Evolutionary conservation across 495 filamentous ascomycete species (phyloP).

Genomic region (Xylaria nigripes): DNA sequence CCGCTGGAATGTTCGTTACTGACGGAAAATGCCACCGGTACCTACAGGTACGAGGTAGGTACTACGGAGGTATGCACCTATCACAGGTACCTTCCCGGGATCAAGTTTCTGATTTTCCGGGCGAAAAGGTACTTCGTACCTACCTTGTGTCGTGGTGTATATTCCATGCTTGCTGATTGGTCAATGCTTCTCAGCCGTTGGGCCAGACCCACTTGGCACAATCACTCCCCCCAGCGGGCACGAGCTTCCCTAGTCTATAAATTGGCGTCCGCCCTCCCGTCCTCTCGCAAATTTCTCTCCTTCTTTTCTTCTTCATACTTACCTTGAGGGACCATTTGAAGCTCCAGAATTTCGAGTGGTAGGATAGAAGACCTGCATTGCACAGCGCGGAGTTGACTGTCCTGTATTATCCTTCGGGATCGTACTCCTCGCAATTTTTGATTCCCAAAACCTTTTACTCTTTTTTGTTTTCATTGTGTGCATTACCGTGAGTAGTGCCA

Average conservation of each 20-base stretch:
- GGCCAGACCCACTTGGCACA: constrained; percentile 13
- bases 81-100: no score
- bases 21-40: no score
- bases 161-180: constrained; percentile 2
- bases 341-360: constrained; percentile 54
- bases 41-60: no score
- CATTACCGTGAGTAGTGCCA: constrained; percentile 15
- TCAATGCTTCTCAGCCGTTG: not conserved
- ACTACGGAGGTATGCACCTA: no score
- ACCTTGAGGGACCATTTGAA: constrained; percentile 57
- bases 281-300: constrained; percentile 14
- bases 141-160: no score
- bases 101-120: no score
- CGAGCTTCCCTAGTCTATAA: constrained; percentile 15
- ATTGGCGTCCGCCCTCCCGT: constrained; percentile 8
- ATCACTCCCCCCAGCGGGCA: constrained; percentile 5
- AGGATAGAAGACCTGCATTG: constrained; percentile 65
- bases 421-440: constrained; percentile 65
- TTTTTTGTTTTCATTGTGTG: constrained; percentile 27
- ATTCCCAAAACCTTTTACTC: constrained; percentile 39
- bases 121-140: no score
- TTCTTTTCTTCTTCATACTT: constrained; percentile 59
- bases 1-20: no score
- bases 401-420: constrained; percentile 62
- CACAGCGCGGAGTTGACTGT: constrained; percentile 62